These are phyloP conservation scores for Ustilago sp. DNA, from an alignment of 1,284 basidiomycete genomes.

Conservation along the genomic window DNA sequence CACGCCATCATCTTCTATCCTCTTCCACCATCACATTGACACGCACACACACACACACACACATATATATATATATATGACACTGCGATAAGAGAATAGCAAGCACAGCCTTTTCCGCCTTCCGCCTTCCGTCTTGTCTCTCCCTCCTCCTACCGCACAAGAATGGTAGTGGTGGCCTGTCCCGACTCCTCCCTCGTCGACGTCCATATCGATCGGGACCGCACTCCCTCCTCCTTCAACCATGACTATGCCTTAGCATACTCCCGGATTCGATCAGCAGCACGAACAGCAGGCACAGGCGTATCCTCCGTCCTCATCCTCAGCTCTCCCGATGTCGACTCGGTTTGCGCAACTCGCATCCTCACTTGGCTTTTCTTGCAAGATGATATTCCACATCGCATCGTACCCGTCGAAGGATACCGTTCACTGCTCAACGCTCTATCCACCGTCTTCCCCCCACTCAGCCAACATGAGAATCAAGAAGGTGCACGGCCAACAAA, in stretches of 20 bases:
- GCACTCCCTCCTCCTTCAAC: slow-evolving; percentile 18
- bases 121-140: too few relatives aligned
- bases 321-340: slow-evolving; percentile 88
- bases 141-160: not conserved
- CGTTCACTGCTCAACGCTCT: slow-evolving; percentile 38
- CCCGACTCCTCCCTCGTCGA: slow-evolving; percentile 43
- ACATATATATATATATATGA: too few relatives aligned
- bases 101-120: not conserved
- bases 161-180: slow-evolving; percentile 46
- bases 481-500: not conserved
- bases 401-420: slow-evolving; percentile 91
- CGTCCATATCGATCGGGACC: slow-evolving; percentile 34
- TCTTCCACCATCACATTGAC: slow-evolving; percentile 7
- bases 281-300: slow-evolving; percentile 38
- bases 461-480: slow-evolving; percentile 15
- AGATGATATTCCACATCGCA: slow-evolving; percentile 90
- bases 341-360: slow-evolving; percentile 87
- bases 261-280: slow-evolving; percentile 49
- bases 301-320: slow-evolving; percentile 77
- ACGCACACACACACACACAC: not conserved
- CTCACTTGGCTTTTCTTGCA: slow-evolving; percentile 89
- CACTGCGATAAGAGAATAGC: not conserved
- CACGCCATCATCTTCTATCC: not conserved
- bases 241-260: slow-evolving; percentile 64
- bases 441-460: slow-evolving; percentile 33